These are phyloP conservation scores for Xylaria sp. DNA, from an alignment of 2,329 filamentous ascomycete genomes.

Conservation along the genomic window DNA sequence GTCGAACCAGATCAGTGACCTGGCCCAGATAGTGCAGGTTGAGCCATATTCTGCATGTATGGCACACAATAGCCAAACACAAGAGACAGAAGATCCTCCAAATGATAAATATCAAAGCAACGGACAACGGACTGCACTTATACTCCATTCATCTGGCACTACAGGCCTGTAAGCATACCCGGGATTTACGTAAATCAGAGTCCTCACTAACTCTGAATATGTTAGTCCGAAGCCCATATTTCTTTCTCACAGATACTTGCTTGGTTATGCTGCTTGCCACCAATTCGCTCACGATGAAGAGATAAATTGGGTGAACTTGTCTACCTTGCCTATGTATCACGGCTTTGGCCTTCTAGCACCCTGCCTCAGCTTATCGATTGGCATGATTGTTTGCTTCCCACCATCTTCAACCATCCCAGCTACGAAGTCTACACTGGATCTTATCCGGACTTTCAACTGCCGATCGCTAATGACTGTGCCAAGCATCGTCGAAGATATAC, in stretches of 20 bases:
- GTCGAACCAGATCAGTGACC: conserved; percentile 1
- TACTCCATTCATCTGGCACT: conserved; percentile 51
- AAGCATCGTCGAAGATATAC: conserved; percentile 50
- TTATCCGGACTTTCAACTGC: conserved; percentile 40
- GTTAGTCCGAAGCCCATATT: conserved; percentile 49
- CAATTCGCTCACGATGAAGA: conserved; percentile 40
- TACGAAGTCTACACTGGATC: conserved; percentile 41
- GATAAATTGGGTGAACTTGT: conserved; percentile 45
- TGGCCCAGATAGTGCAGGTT: conserved; percentile 5
- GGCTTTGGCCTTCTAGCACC: conserved; percentile 49
- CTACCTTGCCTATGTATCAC: conserved; percentile 51
- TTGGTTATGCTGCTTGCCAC: conserved; percentile 47
- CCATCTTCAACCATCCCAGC: conserved; percentile 44
- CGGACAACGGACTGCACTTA: conserved; percentile 33
- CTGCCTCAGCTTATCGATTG: conserved; percentile 46
- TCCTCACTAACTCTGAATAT: background rate
- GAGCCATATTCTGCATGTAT: conserved; percentile 17
- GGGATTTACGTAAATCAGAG: background rate
- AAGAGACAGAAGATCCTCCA: background rate
- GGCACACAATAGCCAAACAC: background rate
- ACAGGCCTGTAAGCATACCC: conserved; percentile 42
- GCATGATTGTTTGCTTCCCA: conserved; percentile 48
- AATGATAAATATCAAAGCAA: background rate
- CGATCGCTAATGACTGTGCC: conserved; percentile 51
- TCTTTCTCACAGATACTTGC: conserved; percentile 46